Conservation (phyloP, 2,329 filamentous ascomycete genomes). For the Aspergillus udagawae region DNA sequence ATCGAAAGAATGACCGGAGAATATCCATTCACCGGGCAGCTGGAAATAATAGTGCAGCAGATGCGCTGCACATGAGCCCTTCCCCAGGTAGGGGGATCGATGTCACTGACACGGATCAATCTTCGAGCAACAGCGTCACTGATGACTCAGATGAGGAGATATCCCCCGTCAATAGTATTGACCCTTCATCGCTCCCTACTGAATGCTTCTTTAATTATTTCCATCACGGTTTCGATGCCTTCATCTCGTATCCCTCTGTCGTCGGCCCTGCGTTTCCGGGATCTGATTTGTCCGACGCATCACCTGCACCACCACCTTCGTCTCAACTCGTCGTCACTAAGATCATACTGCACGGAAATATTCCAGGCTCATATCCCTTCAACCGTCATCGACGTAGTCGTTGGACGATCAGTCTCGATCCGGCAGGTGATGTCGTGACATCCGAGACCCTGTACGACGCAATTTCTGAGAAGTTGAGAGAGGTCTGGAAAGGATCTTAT, state of each 20-base stretch:
- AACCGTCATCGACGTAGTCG: constrained; percentile 87
- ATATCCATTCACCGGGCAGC: constrained; percentile 69
- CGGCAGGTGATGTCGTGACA: constrained; percentile 48
- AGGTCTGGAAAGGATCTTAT: constrained; percentile 67
- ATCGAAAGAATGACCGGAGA: constrained; percentile 82
- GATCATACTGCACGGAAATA: constrained; percentile 87
- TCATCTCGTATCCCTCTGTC: constrained; percentile 72
- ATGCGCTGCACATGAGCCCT: constrained; percentile 32
- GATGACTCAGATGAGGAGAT: constrained; percentile 63
- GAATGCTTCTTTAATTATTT: constrained; percentile 96
- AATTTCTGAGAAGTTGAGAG: constrained; percentile 64
- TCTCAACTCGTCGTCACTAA: constrained; percentile 82
- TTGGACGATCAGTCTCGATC: constrained; percentile 65
- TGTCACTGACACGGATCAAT: constrained; percentile 67
- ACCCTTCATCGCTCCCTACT: constrained; percentile 47
- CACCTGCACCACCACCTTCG: constrained; percentile 24
- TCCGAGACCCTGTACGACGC: constrained; percentile 77
- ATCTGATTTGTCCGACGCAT: constrained; percentile 30
- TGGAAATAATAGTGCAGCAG: constrained; percentile 24
- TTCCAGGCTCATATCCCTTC: constrained; percentile 94
- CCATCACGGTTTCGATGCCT: constrained; percentile 86
- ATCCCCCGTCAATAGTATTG: constrained; percentile 55
- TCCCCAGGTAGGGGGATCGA: constrained; percentile 35
- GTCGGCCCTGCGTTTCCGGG: constrained; percentile 62
- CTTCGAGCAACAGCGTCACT: constrained; percentile 66